Conservation (phyloP, 768 basidiomycete species). For the Trametes villosa region DNA sequence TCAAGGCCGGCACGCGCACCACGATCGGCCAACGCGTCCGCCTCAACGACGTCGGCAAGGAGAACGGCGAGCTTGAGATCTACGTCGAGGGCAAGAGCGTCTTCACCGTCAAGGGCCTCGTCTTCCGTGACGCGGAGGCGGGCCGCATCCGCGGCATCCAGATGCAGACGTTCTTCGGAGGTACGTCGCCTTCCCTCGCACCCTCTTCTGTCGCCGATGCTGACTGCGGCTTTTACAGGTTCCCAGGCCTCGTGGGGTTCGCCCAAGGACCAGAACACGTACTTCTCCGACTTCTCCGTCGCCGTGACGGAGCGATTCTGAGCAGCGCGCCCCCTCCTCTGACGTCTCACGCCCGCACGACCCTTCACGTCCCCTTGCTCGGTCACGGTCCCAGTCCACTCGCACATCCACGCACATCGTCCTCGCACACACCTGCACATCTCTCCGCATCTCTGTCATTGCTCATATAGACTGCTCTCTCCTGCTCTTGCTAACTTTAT, state of each 20-base stretch:
- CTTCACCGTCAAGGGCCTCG: constrained; percentile 57
- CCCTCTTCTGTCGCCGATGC: constrained; percentile 4
- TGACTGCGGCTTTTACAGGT: constrained; percentile 44
- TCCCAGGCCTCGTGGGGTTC: constrained; percentile 54
- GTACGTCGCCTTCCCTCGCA: constrained; percentile 37
- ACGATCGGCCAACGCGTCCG: constrained; percentile 69
- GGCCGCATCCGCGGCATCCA: constrained; percentile 70
- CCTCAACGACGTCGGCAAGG: constrained; percentile 70
- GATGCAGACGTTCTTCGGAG: constrained; percentile 83
- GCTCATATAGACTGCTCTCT: constrained; percentile 8
- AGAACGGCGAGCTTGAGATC: constrained; percentile 74
- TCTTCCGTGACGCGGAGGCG: constrained; percentile 51
- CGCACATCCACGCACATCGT: neutral
- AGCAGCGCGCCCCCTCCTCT: constrained; percentile 6
- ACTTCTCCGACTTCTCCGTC: constrained; percentile 72
- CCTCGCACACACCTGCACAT: neutral
- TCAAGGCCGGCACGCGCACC: constrained; percentile 66
- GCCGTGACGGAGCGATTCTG: constrained; percentile 57
- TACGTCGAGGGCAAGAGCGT: constrained; percentile 69
- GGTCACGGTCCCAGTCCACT: neutral
- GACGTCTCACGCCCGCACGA: neutral
- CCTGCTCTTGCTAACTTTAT: neutral
- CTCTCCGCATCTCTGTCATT: neutral
- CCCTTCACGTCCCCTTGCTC: constrained; percentile 8
- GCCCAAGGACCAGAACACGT: constrained; percentile 62